Percentiles rank a stretch among this genome's conserved stretches.
Evolutionary conservation across 1,284 basidiomycete genomes (phyloP).

Genomic region (Gomphus bonarii): DNA sequence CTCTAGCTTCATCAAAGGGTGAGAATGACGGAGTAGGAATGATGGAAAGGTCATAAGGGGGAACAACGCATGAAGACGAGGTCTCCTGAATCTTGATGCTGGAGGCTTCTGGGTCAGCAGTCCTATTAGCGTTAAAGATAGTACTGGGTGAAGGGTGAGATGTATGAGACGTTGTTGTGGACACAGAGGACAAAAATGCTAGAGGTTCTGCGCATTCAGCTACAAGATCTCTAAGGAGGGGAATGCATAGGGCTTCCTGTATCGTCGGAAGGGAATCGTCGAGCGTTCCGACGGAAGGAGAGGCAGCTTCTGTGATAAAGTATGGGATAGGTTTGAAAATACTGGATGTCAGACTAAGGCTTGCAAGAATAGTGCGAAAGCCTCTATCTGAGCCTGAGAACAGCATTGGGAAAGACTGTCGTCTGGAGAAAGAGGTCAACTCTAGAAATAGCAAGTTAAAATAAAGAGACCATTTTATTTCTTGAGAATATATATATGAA

Average conservation of each 20-base stretch:
- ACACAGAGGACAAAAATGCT: not conserved
- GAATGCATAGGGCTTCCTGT: not conserved
- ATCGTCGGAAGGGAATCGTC: not conserved
- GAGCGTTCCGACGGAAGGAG: not conserved
- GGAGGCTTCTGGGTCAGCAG: not conserved
- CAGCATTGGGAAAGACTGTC: not conserved
- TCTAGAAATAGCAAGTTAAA: not conserved
- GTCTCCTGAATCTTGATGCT: not conserved
- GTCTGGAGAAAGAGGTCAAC: not conserved
- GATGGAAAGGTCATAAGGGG: slow-evolving; percentile 27
- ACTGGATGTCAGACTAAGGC: not conserved
- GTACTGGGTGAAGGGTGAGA: not conserved
- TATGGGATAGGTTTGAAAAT: not conserved
- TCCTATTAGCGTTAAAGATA: not conserved
- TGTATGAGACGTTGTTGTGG: not conserved
- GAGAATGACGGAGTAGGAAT: slow-evolving; percentile 31
- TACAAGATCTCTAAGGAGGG: not conserved
- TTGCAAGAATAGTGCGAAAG: not conserved
- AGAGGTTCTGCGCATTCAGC: not conserved
- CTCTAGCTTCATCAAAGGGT: slow-evolving; percentile 36
- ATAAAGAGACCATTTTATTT: not conserved
- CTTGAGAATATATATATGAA: not conserved
- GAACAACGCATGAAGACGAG: slow-evolving; percentile 24
- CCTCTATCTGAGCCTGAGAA: not conserved
- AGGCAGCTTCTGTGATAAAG: not conserved